Evolutionary conservation across 2,329 filamentous ascomycete genomes (phyloP), one percentile per base, ranked within the genome.

Genomic region (Macrophomina tecta): DNA sequence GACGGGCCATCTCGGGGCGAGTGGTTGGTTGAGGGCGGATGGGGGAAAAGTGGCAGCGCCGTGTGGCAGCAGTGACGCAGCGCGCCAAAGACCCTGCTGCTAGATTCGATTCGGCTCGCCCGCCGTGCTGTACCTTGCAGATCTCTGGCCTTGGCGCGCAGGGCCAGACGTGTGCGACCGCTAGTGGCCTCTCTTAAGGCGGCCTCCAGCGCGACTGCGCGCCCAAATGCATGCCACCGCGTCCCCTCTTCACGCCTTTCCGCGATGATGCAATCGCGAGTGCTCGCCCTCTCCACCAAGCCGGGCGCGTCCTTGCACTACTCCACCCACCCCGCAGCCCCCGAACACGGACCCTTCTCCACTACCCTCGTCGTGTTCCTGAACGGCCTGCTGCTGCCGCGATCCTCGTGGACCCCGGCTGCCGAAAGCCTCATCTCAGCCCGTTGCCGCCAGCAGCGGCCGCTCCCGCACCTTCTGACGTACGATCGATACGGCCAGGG

Each of bases 401-500:
- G 80, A 68, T 72, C 74, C 18, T 77, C 75, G 4, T 83, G 80
- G 80, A 70, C 75, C 5, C 70, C 73, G 1, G 69, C 75, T 3
- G 79, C 82, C 18, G 67, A 69, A 12, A 67, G 67, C 14, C 77
- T 79, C 36, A 58, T 75, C 3, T 69, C 74, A 32, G 75, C 75
- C 52, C 65, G 75, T 46, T 69, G 74, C 11, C 65, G 53, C 42
- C 46, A 69, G 51, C 67, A 71, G 5, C 66, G 74, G 2, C 70
- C 73, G 9, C 76, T 78, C 60, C 82, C 82, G 1, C 76, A 78
- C 14, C 73, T 87, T 18, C 76, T 88, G 3, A 82, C 82, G 52
- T 88, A 88, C 69, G 86, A 88, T 73, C 84, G 86, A 49, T 87
- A 83, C 69, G 86, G 86, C 8, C 86, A 88, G 73, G 86, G 85